Base-by-base conservation (phyloP, 106 monocot species). In the Vanilla planifolia region DNA sequence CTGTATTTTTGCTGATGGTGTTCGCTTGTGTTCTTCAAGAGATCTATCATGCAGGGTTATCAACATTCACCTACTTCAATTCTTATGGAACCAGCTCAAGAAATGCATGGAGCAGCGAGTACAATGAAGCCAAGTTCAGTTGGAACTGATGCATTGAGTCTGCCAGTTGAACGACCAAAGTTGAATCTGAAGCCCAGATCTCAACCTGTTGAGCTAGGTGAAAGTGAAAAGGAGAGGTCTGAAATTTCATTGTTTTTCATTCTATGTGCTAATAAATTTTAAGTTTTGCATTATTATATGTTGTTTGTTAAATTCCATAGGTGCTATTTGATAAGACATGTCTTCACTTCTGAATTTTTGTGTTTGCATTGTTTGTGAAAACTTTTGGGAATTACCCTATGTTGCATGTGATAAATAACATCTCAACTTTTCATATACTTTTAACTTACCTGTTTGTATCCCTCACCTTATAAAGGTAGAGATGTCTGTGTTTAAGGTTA, bases 171-270 rank as follows among this genome's bases (percentile, higher is more conserved):
- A 20, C 82, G 88, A 2, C 88, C 83, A 15, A 72, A 60, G 36
- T 73, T 88, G 76, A 83, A 83, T 68, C 65, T 83, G 29, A 88
- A 77, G 60, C 88, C 88, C 2, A 72, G 88, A 4, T 73, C 83
- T 4, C 71, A 73, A 43, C 48, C 69, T 50, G 23, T 69, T 41
- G 73, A 74, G 29, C 74, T 75, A 55, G 64, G 52, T 48, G 70
- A 67, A 63, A 33, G 30, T 66, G 78, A 60, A 74, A 73, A 47
- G 61, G 73, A 67, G 48, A 83, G 88, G 88, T 88, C 14, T 16
- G 53, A 13, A 7, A 51, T 50, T 16, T 33, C 51, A 36, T 25
- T 22, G 14, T 6, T 51, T 65, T 33, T 44, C 4, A 20, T 17
- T 53, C 28, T n/a, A 5, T 32, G 4, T 24, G 5, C 5, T 30